Conservation (phyloP, 768 basidiomycete species). For the Saitozyma sp. region DNA sequence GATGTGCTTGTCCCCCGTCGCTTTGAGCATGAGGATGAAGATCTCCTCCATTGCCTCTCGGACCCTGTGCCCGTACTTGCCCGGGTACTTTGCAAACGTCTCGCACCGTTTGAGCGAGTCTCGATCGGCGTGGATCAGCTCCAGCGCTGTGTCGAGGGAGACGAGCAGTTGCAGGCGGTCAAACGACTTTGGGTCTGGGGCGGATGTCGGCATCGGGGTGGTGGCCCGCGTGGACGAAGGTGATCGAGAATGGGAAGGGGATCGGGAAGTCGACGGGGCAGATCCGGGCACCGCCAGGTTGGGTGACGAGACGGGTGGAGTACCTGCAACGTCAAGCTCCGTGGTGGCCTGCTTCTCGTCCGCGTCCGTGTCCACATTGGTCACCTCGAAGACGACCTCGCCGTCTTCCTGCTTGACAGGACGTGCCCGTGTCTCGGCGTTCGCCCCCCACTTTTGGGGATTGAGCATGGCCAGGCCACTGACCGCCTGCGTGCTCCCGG, state of each 20-base stretch:
- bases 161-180: constrained; percentile 79
- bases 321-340: too few species aligned
- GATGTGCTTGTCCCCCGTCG: constrained; percentile 75
- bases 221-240: neutral
- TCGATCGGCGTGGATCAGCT: constrained; percentile 89
- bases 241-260: neutral
- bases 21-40: constrained; percentile 79
- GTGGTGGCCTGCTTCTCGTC: constrained; percentile 1
- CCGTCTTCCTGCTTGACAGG: constrained; percentile 27
- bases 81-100: constrained; percentile 83
- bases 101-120: constrained; percentile 90
- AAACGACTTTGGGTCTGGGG: constrained; percentile 37
- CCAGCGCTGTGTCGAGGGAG: constrained; percentile 84
- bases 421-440: constrained; percentile 18
- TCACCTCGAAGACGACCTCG: constrained; percentile 20
- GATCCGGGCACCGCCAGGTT: neutral
- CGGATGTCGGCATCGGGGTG: constrained; percentile 1
- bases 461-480: constrained; percentile 87
- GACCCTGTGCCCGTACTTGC: constrained; percentile 80
- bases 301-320: neutral
- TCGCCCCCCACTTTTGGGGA: constrained; percentile 76
- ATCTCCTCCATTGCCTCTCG: constrained; percentile 91
- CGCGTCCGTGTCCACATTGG: constrained; percentile 5
- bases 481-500: constrained; percentile 73
- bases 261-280: neutral